A percentile compares a stretch with the other conserved stretches of the same genome.
Evolutionary conservation across 192 early-diverging fungal genomes (phyloP).

Genomic region (Rhizophagus sp.): DNA sequence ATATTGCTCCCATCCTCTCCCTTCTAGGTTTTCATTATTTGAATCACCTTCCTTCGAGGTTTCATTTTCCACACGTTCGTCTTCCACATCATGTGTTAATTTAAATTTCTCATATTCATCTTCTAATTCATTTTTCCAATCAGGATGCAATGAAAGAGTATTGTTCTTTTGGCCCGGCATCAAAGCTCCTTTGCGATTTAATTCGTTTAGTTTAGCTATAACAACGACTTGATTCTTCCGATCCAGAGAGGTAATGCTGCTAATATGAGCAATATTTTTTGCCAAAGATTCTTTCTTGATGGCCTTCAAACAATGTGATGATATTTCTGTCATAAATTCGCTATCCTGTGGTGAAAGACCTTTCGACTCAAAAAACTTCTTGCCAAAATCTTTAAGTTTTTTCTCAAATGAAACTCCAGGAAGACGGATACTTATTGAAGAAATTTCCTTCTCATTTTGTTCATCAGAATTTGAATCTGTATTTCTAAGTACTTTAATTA

Average conservation of each 20-base stretch:
- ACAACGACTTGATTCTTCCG: neutral
- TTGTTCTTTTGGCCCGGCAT: neutral
- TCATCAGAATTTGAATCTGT: neutral
- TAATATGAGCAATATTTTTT: neutral
- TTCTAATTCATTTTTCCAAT: constrained; percentile 12
- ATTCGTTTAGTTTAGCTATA: neutral
- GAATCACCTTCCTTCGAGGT: too few relatives aligned
- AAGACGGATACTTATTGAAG: neutral
- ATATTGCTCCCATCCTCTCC: neutral
- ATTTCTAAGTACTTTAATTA: neutral
- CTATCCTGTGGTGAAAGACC: neutral
- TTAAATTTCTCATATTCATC: neutral
- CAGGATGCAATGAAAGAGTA: neutral
- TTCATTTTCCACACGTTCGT: neutral
- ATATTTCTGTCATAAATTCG: neutral
- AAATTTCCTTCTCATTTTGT: neutral
- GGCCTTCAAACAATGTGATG: neutral
- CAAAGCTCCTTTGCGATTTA: neutral
- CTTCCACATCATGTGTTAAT: neutral
- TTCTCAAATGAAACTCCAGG: neutral
- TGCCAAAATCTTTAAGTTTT: neutral
- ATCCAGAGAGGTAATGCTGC: neutral
- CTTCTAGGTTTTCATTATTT: too few relatives aligned
- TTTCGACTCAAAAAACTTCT: neutral
- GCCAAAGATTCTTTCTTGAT: constrained; percentile 6